Percentiles rank a stretch among this genome's conserved stretches.
These are phyloP conservation scores for Ceratocystis huliohia DNA, from an alignment of 2,329 filamentous ascomycete species.

Conservation along the genomic window DNA sequence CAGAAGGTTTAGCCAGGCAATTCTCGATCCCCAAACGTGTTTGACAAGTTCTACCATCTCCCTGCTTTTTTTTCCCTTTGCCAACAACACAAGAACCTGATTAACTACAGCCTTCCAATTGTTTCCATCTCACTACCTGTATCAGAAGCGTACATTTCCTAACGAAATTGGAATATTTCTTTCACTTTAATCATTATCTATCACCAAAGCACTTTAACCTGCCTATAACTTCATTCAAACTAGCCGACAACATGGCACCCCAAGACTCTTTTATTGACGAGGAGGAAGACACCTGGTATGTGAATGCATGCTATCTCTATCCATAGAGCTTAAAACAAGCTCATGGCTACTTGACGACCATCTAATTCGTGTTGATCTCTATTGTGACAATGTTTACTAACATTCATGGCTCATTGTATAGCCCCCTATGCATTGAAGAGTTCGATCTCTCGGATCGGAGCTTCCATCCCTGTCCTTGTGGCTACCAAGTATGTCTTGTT, in stretches of 20 bases:
- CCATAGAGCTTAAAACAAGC: neutral
- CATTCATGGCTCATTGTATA: conserved; percentile 31
- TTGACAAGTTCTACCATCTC: conserved; percentile 22
- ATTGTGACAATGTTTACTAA: neutral
- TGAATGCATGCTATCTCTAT: conserved; percentile 13
- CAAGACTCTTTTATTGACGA: conserved; percentile 61
- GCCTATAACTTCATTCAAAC: conserved; percentile 13
- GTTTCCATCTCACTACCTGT: conserved; percentile 4
- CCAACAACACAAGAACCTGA: neutral
- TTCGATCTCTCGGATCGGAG: conserved; percentile 96
- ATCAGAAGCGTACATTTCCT: neutral
- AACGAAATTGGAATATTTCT: neutral
- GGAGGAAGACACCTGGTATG: conserved; percentile 57
- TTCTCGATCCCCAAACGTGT: conserved; percentile 9
- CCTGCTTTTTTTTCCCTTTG: conserved; percentile 6
- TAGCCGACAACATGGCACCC: conserved; percentile 42
- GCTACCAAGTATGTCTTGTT: conserved; percentile 65
- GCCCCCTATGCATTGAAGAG: conserved; percentile 96
- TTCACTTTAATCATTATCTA: conserved; percentile 20
- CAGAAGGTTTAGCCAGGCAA: conserved; percentile 1
- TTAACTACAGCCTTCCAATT: conserved; percentile 2
- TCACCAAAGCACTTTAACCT: conserved; percentile 22
- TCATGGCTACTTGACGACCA: neutral
- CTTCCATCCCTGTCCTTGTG: conserved; percentile 92
- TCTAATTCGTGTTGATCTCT: neutral